Base-by-base conservation (phyloP, 2,329 filamentous ascomycete species). In the Cadophora sp. region DNA sequence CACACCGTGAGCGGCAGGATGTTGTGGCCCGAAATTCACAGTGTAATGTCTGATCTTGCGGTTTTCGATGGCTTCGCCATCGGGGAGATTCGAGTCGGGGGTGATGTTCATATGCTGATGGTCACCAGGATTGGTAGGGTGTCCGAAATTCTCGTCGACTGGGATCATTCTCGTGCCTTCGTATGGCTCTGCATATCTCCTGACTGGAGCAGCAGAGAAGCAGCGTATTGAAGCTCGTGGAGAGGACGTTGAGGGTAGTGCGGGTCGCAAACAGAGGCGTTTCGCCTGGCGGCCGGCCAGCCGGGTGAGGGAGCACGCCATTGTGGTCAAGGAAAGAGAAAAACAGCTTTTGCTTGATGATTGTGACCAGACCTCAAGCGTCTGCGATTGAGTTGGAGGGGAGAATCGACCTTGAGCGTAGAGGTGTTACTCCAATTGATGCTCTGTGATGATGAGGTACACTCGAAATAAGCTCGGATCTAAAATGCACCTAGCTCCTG, bases 21-120 rank as follows among this genome's bases (percentile, higher is more conserved):
- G 96, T 86, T 99, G 96, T 73, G 96, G 96, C 66, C 96, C 96
- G 78, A 99, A 99, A 86, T 99, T 99, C 85, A 99, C 95, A 7
- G 96, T 99, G 84, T 99, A 99, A 84, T 99, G 96, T 74, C 96
- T 90, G 80, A 99, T 92, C 87, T 97, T 98, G 81, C 95, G 91
- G 82, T 83, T 82, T 75, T 86, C 82, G 72, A 81, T 79, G 70
- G 81, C 80, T 66, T 81, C 79, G 58, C 81, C 76, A 63, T 84
- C 82, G 19, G 62, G 62, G 64, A 81, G 75, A 75, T 80, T 77
- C 73, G 81, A 73, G 51, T 84, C 75, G 75, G 75, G 73, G 16
- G 70, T 72, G 24, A 72, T 50, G 60, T 76, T 74, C 51, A 72
- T 55, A 43, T 75, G 63, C 27, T 74, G 72, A 26, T 70, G 66